phyloP scores from a whole-genome alignment of 1,284 basidiomycete species.

The Trametes hirsuta region DNA sequence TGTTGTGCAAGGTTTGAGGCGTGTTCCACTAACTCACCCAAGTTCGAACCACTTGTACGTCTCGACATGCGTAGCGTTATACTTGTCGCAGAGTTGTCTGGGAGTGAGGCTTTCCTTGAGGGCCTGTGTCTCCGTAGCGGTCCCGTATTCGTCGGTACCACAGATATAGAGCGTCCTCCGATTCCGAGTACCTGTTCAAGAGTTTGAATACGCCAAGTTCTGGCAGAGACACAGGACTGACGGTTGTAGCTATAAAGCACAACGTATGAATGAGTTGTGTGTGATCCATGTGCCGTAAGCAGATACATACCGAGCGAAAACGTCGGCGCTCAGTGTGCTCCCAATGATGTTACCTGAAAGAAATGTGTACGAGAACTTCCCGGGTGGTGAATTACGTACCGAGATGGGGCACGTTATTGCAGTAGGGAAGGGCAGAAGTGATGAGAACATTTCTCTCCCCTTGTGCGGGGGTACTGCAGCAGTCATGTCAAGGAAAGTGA shows the following conservation, averaged over 20 bases:
- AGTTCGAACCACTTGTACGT: constrained; percentile 97
- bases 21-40: constrained; percentile 48
- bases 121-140: constrained; percentile 97
- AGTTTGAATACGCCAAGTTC: no score
- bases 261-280: constrained; percentile 35
- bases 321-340: constrained; percentile 93
- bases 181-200: constrained; percentile 67
- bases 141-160: constrained; percentile 99
- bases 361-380: constrained; percentile 2
- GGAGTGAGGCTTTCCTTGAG: constrained; percentile 93
- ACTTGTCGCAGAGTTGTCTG: constrained; percentile 91
- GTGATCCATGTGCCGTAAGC: constrained; percentile 12
- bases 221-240: constrained; percentile 38
- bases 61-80: constrained; percentile 86
- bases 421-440: constrained; percentile 97
- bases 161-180: constrained; percentile 85
- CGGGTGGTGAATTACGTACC: constrained; percentile 47
- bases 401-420: constrained; percentile 99
- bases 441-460: constrained; percentile 90
- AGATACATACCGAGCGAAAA: constrained; percentile 84
- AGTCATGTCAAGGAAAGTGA: background rate
- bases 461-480: constrained; percentile 75
- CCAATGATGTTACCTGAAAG: constrained; percentile 93
- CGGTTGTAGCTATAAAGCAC: constrained; percentile 61
- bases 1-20: background rate